Evolutionary conservation across 2,329 filamentous ascomycete species (phyloP).

Genomic region (Plenodomus lindquistii): DNA sequence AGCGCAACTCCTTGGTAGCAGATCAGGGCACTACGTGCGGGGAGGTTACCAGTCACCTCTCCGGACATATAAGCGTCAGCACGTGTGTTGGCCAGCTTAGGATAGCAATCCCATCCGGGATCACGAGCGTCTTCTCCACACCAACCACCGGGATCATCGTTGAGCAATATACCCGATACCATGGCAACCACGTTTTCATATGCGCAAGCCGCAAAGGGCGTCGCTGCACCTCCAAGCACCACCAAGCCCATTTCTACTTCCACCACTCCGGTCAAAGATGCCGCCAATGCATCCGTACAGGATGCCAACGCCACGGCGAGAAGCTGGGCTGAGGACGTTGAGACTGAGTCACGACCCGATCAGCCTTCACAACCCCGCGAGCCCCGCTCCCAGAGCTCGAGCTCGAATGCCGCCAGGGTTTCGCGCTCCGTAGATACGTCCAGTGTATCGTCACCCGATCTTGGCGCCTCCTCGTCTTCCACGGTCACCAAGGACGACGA

Average conservation of each 20-base stretch:
- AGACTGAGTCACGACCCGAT: slow-evolving; percentile 40
- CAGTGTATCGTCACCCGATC: slow-evolving; percentile 56
- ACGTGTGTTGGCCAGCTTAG: slow-evolving; percentile 34
- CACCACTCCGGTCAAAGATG: slow-evolving; percentile 48
- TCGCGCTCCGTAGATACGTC: slow-evolving; percentile 24
- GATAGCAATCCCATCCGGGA: slow-evolving; percentile 39
- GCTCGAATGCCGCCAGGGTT: slow-evolving; percentile 20
- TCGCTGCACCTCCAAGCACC: slow-evolving; percentile 53
- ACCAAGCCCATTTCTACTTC: slow-evolving; percentile 52
- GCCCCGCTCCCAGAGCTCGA: slow-evolving; percentile 15
- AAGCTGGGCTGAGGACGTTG: slow-evolving; percentile 55
- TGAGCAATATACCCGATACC: slow-evolving; percentile 12
- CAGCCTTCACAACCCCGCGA: slow-evolving; percentile 30
- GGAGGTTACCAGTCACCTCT: slow-evolving; percentile 47
- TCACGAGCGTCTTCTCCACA: slow-evolving; percentile 20
- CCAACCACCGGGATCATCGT: slow-evolving; percentile 4
- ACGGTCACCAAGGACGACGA: slow-evolving; percentile 64
- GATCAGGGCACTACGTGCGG: slow-evolving; percentile 39
- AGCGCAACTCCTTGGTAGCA: slow-evolving; percentile 22
- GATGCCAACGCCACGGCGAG: slow-evolving; percentile 39
- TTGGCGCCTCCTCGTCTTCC: slow-evolving; percentile 57
- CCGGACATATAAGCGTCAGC: slow-evolving; percentile 41
- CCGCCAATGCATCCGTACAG: slow-evolving; percentile 26
- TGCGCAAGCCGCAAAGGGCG: slow-evolving; percentile 90
- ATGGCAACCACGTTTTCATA: slow-evolving; percentile 74